These are phyloP conservation scores for Fusarium compactum DNA, from an alignment of 2,329 filamentous ascomycete genomes.

Conservation along the genomic window DNA sequence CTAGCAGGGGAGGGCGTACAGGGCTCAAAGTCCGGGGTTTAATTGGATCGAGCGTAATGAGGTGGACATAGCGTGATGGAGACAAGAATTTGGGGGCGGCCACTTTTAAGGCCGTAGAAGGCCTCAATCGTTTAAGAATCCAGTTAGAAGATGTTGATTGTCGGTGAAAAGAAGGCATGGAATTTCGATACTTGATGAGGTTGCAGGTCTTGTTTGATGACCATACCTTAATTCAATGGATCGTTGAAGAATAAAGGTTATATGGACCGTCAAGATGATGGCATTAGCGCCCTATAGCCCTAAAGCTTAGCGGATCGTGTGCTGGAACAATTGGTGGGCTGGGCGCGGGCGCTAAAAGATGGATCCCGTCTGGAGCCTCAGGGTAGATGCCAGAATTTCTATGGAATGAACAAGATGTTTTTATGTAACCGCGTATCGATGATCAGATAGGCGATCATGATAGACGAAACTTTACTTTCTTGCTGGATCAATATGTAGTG, in stretches of 20 bases:
- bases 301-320: constrained; percentile 18
- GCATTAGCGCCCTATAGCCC: not conserved
- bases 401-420: not conserved
- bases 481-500: fast-evolving
- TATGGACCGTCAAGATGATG: constrained; percentile 7
- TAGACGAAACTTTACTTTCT: not conserved
- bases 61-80: constrained; percentile 4
- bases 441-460: not conserved
- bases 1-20: constrained; percentile 27
- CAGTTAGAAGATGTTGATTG: too few species aligned
- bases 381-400: not conserved
- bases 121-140: constrained; percentile 8
- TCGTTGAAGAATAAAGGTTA: not conserved
- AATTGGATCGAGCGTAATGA: constrained; percentile 34
- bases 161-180: too few species aligned
- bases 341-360: constrained; percentile 29
- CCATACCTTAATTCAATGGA: not conserved
- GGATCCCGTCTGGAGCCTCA: not conserved
- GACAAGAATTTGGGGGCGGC: constrained; percentile 21
- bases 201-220: not conserved
- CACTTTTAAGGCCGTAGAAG: constrained; percentile 8
- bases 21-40: constrained; percentile 32
- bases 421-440: not conserved
- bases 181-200: not conserved
- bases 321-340: constrained; percentile 14